phyloP scores from a whole-genome alignment of 305 asterid species.

The Fraxinus nigra region DNA sequence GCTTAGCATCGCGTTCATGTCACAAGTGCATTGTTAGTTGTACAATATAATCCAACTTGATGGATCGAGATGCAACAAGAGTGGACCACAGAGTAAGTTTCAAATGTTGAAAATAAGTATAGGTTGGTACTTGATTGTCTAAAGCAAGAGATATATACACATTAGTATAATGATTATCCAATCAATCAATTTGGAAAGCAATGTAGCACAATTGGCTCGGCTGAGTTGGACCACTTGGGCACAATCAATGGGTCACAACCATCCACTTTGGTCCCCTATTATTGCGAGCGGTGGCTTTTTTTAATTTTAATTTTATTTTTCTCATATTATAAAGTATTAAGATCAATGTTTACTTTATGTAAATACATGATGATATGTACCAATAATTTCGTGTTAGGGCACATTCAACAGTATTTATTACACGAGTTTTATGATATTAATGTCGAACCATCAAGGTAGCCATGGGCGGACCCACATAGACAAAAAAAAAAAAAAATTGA shows the following conservation, averaged over 20 bases:
- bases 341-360: not conserved
- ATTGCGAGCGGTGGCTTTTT: not conserved
- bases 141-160: not conserved
- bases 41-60: not conserved
- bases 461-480: too few relatives aligned
- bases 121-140: not conserved
- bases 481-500: too few relatives aligned
- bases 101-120: not conserved
- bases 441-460: not conserved
- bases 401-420: not conserved
- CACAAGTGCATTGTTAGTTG: not conserved
- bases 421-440: not conserved
- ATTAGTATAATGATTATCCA: not conserved
- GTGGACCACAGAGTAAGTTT: not conserved
- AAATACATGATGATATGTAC: not conserved
- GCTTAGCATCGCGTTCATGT: not conserved
- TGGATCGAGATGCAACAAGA: not conserved
- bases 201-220: conserved; percentile 3
- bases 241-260: conserved; percentile 23
- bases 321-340: not conserved
- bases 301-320: not conserved
- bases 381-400: not conserved
- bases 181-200: conserved; percentile 13
- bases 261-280: not conserved
- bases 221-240: conserved; percentile 31